Evolutionary conservation across 1,284 basidiomycete species (phyloP), one percentile per base, ranked within the genome.

Genomic region (Irpex rosettiformis): DNA sequence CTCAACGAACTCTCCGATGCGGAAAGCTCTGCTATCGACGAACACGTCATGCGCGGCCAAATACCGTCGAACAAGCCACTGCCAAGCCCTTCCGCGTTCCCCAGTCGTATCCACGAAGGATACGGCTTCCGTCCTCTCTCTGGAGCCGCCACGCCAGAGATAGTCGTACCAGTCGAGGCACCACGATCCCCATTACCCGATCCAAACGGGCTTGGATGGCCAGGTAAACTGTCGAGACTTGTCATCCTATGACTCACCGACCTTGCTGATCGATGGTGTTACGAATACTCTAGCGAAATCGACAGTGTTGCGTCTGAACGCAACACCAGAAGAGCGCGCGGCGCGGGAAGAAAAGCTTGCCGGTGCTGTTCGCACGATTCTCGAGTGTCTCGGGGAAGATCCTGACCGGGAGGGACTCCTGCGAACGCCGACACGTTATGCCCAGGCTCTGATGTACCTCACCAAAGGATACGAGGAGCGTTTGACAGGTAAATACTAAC

Each of bases 371-470:
- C 86, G 92, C 52, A 94, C 93, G 24, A 89, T 99, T 30, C 84
- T 99, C 51, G 95, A 98, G 69, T 98, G 96, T 71, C 94, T 99
- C 60, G 97, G 97, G 54, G 97, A 99, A 75, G 97, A 99, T 77
- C 97, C 97, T 1, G 86, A 95, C 69, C 83, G 97, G 47, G 94
- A 96, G 69, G 97, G 97, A 7, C 80, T 99, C 28, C 77, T 88
- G 52, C 85, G 89, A 64, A 99, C 97, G 1, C 97, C 97, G 13
- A 93, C 96, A 67, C 83, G 97, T 47, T 99, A 98, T 75, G 96
- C 96, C 28, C 93, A 99, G 73, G 96, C 97, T 27, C 79, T 99
- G 56, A 86, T 99, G 79, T 99, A 95, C 95, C 98, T 99, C 96
- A 99, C 97, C 33, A 89, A 91, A 69, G 97, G 97, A 2, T 99